A percentile compares a stretch with the other conserved stretches of the same genome.
These are phyloP conservation scores for Verticillium klebahnii DNA, from an alignment of 2,329 filamentous ascomycete species.

Conservation along the genomic window DNA sequence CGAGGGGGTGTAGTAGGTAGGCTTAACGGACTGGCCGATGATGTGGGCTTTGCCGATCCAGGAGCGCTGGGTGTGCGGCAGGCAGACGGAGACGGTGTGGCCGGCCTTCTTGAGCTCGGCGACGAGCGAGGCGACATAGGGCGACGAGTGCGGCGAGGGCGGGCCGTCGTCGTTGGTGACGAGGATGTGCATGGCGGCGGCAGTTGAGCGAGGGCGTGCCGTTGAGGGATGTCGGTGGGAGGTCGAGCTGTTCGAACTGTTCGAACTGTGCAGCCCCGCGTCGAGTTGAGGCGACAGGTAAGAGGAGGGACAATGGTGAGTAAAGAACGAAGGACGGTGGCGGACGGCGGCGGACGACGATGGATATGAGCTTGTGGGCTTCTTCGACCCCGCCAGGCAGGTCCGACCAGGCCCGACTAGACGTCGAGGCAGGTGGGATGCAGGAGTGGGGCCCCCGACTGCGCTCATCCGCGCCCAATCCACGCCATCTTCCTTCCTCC, in stretches of 20 bases:
- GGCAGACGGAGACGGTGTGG: constrained; percentile 84
- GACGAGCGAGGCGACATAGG: constrained; percentile 74
- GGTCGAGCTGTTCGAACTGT: too few relatives aligned
- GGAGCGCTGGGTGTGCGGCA: constrained; percentile 86
- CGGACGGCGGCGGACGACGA: too few relatives aligned
- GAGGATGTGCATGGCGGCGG: constrained; percentile 53
- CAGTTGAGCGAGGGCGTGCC: neutral
- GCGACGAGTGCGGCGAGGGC: constrained; percentile 71
- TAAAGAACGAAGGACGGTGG: too few relatives aligned
- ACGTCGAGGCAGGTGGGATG: neutral
- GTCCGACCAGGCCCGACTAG: too few relatives aligned
- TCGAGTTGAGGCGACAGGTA: neutral
- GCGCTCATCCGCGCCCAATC: neutral
- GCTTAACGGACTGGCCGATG: constrained; percentile 81
- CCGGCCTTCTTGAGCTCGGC: constrained; percentile 67
- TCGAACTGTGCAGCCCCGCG: neutral
- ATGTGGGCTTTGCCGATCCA: constrained; percentile 99
- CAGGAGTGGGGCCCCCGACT: constrained; percentile 10
- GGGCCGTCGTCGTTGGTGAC: constrained; percentile 79
- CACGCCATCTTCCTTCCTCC: neutral
- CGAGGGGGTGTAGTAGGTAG: constrained; percentile 73
- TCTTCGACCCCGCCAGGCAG: too few relatives aligned
- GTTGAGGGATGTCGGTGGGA: too few relatives aligned
- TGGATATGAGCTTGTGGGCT: too few relatives aligned
- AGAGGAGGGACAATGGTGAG: neutral